phyloP scores from a whole-genome alignment of 331 rosid genomes.

The Rosa hybrid region DNA sequence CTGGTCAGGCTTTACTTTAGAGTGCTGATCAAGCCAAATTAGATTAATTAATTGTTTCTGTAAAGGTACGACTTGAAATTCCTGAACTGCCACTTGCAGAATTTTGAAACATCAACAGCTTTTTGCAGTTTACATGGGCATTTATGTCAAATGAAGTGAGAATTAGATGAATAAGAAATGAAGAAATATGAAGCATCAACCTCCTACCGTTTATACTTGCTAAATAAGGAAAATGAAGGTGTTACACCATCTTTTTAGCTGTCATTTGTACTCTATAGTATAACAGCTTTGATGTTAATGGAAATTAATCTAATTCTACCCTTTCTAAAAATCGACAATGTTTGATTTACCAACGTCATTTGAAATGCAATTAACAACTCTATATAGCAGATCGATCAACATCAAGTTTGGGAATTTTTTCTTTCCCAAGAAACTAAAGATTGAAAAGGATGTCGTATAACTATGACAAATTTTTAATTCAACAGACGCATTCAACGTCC shows the following conservation, averaged over 20 bases:
- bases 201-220: constrained; percentile 61
- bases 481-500: no score
- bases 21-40: constrained; percentile 56
- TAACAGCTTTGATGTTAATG: constrained; percentile 47
- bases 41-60: constrained; percentile 11
- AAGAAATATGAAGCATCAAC: constrained; percentile 36
- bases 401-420: background rate
- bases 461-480: no score
- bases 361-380: background rate
- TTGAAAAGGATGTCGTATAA: background rate
- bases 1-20: constrained; percentile 41
- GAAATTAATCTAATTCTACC: background rate
- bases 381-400: background rate
- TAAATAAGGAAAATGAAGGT: constrained; percentile 39
- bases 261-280: constrained; percentile 37
- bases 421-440: background rate
- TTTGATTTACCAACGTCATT: background rate
- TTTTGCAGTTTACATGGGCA: background rate
- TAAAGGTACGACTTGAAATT: constrained; percentile 17
- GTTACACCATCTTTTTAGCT: constrained; percentile 34
- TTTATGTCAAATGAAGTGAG: constrained; percentile 16
- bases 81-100: constrained; percentile 20
- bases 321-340: background rate
- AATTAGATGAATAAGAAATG: background rate
- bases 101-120: background rate